A percentile compares a stretch with the other conserved stretches of the same genome.
These are phyloP conservation scores for Salix exigua DNA, from an alignment of 345 rosid species.

Conservation along the genomic window DNA sequence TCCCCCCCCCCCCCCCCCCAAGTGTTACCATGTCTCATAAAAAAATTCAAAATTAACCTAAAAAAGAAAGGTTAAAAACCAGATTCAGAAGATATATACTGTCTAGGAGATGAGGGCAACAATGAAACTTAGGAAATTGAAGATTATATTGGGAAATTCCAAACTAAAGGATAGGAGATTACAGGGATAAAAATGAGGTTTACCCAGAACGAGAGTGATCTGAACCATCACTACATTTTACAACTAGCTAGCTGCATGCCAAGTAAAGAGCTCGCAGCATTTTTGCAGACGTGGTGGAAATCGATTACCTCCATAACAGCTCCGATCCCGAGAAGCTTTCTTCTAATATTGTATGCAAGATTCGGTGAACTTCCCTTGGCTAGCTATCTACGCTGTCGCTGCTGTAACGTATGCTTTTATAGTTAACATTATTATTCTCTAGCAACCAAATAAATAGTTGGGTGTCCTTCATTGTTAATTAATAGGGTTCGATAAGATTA, in stretches of 20 bases:
- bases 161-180: too few relatives aligned
- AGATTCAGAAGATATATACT: too few relatives aligned
- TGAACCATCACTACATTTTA: not conserved
- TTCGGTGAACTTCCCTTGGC: constrained; percentile 24
- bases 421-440: constrained; percentile 7
- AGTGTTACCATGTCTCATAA: too few relatives aligned
- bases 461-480: not conserved
- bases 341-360: constrained; percentile 24
- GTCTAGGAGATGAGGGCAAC: too few relatives aligned
- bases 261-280: constrained; percentile 16
- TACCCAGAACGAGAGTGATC: not conserved
- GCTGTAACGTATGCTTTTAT: constrained; percentile 1
- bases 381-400: not conserved
- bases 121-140: too few relatives aligned
- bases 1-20: too few relatives aligned
- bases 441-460: constrained; percentile 1
- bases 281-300: constrained; percentile 18
- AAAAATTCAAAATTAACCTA: too few relatives aligned
- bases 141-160: too few relatives aligned
- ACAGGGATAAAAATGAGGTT: not conserved
- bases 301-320: constrained; percentile 19
- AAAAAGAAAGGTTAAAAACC: too few relatives aligned
- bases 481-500: not conserved
- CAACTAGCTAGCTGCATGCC: constrained; percentile 2
- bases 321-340: constrained; percentile 31